These are phyloP conservation scores for Plenodomus lindquistii DNA, from an alignment of 2,329 filamentous ascomycete species.

Conservation along the genomic window DNA sequence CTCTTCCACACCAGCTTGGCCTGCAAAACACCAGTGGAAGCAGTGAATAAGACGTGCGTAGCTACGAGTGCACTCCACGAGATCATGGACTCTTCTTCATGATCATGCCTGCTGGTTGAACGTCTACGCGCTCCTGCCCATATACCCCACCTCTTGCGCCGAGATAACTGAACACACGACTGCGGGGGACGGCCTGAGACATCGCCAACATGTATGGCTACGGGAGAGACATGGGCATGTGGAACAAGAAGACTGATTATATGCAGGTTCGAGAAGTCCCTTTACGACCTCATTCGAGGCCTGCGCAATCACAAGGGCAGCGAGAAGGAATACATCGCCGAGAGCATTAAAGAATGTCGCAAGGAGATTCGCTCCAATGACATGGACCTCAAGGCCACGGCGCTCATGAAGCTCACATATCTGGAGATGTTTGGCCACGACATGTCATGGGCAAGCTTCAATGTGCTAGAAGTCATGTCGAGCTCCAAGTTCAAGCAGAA, in stretches of 20 bases:
- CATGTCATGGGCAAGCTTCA: slow-evolving; percentile 99
- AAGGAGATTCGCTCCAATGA: slow-evolving; percentile 90
- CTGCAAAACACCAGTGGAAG: neutral
- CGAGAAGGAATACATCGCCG: slow-evolving; percentile 93
- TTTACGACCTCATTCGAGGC: slow-evolving; percentile 97
- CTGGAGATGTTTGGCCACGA: slow-evolving; percentile 99
- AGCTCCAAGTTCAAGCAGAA: slow-evolving; percentile 94
- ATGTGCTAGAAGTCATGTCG: slow-evolving; percentile 98
- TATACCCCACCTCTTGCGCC: slow-evolving; percentile 34
- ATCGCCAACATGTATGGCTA: slow-evolving; percentile 29
- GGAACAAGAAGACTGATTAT: neutral
- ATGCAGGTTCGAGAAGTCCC: slow-evolving; percentile 94
- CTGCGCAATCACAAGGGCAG: slow-evolving; percentile 93
- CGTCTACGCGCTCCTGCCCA: slow-evolving; percentile 23
- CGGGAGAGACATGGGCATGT: no score
- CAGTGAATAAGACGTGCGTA: no score
- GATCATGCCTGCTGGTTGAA: slow-evolving; percentile 39
- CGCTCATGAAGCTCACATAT: slow-evolving; percentile 92
- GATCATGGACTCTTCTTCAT: slow-evolving; percentile 26
- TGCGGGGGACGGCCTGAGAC: slow-evolving; percentile 18
- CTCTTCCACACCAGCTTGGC: slow-evolving; percentile 1
- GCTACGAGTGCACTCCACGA: neutral
- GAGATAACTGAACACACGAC: slow-evolving; percentile 18
- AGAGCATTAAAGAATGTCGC: slow-evolving; percentile 92
- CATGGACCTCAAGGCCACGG: slow-evolving; percentile 97